Evolutionary conservation across 148 eudicot species (phyloP).

Genomic region (Camellia granthamiana): DNA sequence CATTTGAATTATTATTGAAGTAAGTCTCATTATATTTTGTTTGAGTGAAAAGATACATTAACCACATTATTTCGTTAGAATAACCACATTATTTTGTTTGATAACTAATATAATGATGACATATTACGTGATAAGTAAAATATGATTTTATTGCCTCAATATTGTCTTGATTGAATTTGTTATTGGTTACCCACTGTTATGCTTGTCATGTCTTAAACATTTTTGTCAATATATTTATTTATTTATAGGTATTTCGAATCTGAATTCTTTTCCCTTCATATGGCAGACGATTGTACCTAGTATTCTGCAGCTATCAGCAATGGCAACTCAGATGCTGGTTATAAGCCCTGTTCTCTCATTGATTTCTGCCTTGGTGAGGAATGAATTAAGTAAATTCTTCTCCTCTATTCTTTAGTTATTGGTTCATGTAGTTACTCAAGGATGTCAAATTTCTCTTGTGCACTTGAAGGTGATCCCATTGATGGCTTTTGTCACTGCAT

Average conservation of each 20-base stretch:
- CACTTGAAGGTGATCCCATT: constrained; percentile 66
- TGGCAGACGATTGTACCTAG: constrained; percentile 80
- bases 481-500: constrained; percentile 57
- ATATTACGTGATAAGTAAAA: too few species aligned
- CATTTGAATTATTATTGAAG: too few species aligned
- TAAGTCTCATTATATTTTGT: too few species aligned
- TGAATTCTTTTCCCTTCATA: constrained; percentile 4
- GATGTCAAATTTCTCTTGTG: constrained; percentile 17
- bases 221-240: neutral
- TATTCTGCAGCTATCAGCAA: constrained; percentile 72
- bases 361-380: constrained; percentile 74
- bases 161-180: too few species aligned
- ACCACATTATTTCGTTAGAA: too few species aligned
- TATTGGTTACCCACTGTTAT: too few species aligned
- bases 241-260: neutral
- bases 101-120: too few species aligned
- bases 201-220: too few species aligned
- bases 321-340: constrained; percentile 84
- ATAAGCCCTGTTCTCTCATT: constrained; percentile 72
- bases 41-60: too few species aligned
- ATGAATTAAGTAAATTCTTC: neutral
- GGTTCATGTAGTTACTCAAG: constrained; percentile 3
- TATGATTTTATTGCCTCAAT: too few species aligned
- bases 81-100: too few species aligned
- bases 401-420: neutral